Conservation (phyloP, 2,329 filamentous ascomycete species). For the Colletotrichum filicis region DNA sequence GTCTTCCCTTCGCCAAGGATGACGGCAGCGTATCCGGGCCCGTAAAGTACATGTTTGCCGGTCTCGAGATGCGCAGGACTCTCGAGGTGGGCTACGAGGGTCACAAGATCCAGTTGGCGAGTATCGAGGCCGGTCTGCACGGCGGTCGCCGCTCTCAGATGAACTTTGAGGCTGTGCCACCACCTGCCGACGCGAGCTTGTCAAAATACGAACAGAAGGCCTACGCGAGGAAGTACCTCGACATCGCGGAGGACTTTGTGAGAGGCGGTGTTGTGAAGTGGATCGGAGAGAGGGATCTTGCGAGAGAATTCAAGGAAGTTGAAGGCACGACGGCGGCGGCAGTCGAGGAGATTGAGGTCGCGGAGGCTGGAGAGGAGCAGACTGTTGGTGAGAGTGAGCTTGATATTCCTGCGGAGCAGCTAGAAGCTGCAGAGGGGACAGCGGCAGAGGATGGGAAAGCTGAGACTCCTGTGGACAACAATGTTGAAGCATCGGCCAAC, state of each 20-base stretch:
- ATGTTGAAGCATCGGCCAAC: neutral
- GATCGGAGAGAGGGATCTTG: conserved; percentile 17
- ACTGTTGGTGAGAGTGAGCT: neutral
- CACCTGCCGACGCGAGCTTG: neutral
- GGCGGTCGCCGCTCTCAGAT: conserved; percentile 64
- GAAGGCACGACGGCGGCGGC: neutral
- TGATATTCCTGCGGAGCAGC: neutral
- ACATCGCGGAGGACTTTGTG: conserved; percentile 1
- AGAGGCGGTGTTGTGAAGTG: conserved; percentile 16
- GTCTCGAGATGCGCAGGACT: conserved; percentile 63
- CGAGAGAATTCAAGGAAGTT: neutral
- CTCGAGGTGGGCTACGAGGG: conserved; percentile 54
- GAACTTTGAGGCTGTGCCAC: conserved; percentile 47
- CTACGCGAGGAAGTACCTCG: neutral
- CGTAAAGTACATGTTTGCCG: conserved; percentile 53
- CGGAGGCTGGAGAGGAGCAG: neutral
- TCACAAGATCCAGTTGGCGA: conserved; percentile 61
- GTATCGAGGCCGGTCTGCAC: conserved; percentile 62
- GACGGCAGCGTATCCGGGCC: neutral
- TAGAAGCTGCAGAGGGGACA: too few relatives aligned
- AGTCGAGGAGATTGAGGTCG: neutral
- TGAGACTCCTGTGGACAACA: neutral
- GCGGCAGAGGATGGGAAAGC: neutral
- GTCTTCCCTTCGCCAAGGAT: neutral
- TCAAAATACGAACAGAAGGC: neutral